Base-by-base conservation (phyloP, 106 monocot species). In the Hemerocallis citrina region DNA sequence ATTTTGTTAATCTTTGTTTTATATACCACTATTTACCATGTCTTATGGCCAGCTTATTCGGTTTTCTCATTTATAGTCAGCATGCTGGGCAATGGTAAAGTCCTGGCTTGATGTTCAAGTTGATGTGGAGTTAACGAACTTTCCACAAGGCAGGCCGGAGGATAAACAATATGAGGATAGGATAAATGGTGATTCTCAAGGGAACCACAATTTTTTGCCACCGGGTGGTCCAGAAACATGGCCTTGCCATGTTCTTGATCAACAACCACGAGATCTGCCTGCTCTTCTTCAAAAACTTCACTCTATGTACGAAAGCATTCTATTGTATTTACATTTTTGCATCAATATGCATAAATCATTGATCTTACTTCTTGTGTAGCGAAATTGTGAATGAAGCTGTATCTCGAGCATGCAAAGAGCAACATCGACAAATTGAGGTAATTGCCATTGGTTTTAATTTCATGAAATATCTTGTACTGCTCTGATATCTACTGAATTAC, bases 1-100 rank as follows among this genome's bases (percentile, higher is more conserved):
- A n/a, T n/a, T n/a, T n/a, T n/a, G n/a, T n/a, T n/a, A n/a, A n/a
- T n/a, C n/a, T n/a, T n/a, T n/a, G n/a, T n/a, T n/a, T n/a, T n/a
- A n/a, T n/a, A n/a, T n/a, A n/a, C n/a, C n/a, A n/a, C n/a, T n/a
- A n/a, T n/a, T n/a, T n/a, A n/a, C n/a, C n/a, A n/a, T n/a, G n/a
- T n/a, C n/a, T n/a, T n/a, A n/a, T n/a, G n/a, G n/a, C n/a, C n/a
- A n/a, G n/a, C n/a, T n/a, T n/a, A n/a, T n/a, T n/a, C n/a, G n/a
- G n/a, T n/a, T n/a, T n/a, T n/a, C n/a, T 42, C 39, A 16, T 62
- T 58, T 28, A 39, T 71, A 95, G 91, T 96, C 96, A 56, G 96
- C 96, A 52, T 96, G 90, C 72, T 96, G 96, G 96, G 96, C 96
- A 38, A 84, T 96, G 79, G 72, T 81, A 54, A 96, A 88, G 40